Base-by-base conservation (phyloP, 1,139 yeast species). In the Suhomyces bokatorum region DNA sequence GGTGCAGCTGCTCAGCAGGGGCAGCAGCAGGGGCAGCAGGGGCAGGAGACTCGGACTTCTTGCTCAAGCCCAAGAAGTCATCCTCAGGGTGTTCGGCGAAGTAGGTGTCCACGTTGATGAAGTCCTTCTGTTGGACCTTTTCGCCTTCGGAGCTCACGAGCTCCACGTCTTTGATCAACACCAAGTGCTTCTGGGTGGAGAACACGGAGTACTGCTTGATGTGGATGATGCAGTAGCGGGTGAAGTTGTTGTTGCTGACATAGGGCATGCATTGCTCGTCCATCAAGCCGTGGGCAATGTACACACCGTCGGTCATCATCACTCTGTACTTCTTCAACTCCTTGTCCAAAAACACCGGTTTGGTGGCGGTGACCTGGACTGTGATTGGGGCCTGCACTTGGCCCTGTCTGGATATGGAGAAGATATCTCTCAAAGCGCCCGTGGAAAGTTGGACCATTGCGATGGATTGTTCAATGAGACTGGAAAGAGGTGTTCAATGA, bases 221-320 rank as follows among this genome's bases (percentile, higher is more conserved):
- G 42, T 62, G 60, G 34, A 73, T 61, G 32, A 71, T 57, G 32
- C 71, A 65, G 47, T 60, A 67, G 58, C 49, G 61, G 37, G 58
- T 52, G 50, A 72, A 70, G 12, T 79, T 77, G 51, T 75, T 66
- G 37, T 70, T 61, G 48, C 75, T 78, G 45, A 81, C 75, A 52
- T 77, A 73, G 5, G 74, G 69, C 44, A 78, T 77, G 51, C 81
- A 77, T 35, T 72, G 73, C 42, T 84, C 83, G 56, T 84, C 84
- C 53, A 85, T 73, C 41, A 85, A 75, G 1, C 87, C 87, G 56
- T 85, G 87, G 47, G 82, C 72, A 34, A 76, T 70, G 60, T 75
- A 81, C 16, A 65, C 67, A 22, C 93, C 91, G 64, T 85, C 95
- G 43, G 80, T 80, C 43, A 85, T 63, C 67, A 85, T 68, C 37